A percentile compares a stretch with the other conserved stretches of the same genome.
Evolutionary conservation across 1,284 basidiomycete species (phyloP).

Genomic region (Fomitopsis pinicola): DNA sequence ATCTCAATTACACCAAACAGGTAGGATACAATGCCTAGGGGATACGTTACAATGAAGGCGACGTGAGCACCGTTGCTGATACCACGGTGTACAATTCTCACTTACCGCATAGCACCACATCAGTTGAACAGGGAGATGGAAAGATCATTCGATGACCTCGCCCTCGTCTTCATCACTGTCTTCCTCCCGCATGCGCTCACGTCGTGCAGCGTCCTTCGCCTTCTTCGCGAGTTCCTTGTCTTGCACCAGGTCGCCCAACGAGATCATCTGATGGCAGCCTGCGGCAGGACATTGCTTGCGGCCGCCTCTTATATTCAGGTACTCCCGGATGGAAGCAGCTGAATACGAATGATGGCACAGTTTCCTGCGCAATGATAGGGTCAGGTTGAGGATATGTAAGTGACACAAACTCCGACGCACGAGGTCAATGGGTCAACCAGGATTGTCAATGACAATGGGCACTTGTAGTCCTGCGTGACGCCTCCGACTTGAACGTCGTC

Average conservation of each 20-base stretch:
- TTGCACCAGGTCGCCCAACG: slow-evolving; percentile 43
- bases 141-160: slow-evolving; percentile 57
- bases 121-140: not conserved
- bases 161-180: slow-evolving; percentile 54
- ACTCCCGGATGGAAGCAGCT: slow-evolving; percentile 51
- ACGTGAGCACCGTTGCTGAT: not conserved
- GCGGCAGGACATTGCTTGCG: slow-evolving; percentile 59
- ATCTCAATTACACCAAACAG: not conserved
- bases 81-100: not conserved
- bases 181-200: slow-evolving; percentile 43
- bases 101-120: not conserved
- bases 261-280: slow-evolving; percentile 61
- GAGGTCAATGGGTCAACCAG: slow-evolving; percentile 72
- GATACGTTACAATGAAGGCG: not conserved
- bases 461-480: slow-evolving; percentile 75
- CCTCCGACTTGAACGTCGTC: slow-evolving; percentile 84
- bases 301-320: slow-evolving; percentile 36
- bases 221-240: slow-evolving; percentile 59
- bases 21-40: not conserved
- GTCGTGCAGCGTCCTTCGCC: slow-evolving; percentile 49
- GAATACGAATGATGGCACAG: slow-evolving; percentile 75
- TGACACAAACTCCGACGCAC: slow-evolving; percentile 37
- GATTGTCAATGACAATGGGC: slow-evolving; percentile 66
- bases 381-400: not conserved
- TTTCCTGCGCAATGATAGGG: slow-evolving; percentile 34